Evolutionary conservation across 345 rosid species (phyloP).

Genomic region (Populus euphratica): DNA sequence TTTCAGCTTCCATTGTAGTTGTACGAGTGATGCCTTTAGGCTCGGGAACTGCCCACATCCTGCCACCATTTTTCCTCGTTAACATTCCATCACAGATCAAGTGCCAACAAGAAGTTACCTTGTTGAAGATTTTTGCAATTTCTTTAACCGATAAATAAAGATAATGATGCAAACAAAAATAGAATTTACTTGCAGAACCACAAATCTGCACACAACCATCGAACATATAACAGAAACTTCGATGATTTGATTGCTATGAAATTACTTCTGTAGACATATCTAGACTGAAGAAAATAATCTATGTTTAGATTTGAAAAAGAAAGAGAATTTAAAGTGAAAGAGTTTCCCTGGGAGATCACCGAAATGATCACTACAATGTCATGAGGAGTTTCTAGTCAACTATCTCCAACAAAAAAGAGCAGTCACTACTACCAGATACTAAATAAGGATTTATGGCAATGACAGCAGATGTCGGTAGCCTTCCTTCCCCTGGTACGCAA

Average conservation of each 20-base stretch:
- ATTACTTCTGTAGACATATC: neutral
- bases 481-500: neutral
- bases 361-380: too few species aligned
- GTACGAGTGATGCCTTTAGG: constrained; percentile 54
- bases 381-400: neutral
- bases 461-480: neutral
- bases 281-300: too few species aligned
- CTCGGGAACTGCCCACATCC: constrained; percentile 76
- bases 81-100: constrained; percentile 7
- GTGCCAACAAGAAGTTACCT: neutral
- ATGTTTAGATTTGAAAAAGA: too few species aligned
- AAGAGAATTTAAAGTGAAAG: too few species aligned
- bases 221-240: neutral
- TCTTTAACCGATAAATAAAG: neutral
- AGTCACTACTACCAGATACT: neutral
- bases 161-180: neutral
- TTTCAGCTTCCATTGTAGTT: constrained; percentile 67
- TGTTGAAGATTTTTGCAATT: neutral
- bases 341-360: too few species aligned
- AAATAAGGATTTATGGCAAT: neutral
- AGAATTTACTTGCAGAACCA: neutral
- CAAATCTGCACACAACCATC: neutral
- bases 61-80: constrained; percentile 26
- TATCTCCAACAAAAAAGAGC: neutral
- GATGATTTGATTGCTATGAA: neutral